These are phyloP conservation scores for Blastocystis sp. DNA, from an alignment of 352 stramenopile species.

Conservation along the genomic window DNA sequence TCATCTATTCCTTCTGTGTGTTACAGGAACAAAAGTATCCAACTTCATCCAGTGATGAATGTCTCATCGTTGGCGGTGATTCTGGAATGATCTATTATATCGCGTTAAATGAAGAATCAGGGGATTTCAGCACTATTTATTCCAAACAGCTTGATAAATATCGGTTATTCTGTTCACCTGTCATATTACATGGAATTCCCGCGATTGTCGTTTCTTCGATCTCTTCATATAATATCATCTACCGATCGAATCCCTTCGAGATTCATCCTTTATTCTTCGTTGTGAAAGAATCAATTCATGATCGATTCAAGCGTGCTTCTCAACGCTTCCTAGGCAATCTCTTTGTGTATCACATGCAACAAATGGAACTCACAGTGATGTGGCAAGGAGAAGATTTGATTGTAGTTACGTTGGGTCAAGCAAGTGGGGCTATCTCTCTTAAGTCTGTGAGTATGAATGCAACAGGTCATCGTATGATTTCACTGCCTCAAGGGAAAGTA, in stretches of 20 bases:
- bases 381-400: slow-evolving; percentile 17
- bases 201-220: slow-evolving; percentile 18
- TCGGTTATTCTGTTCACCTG: background rate
- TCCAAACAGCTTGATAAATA: background rate
- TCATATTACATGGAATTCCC: background rate
- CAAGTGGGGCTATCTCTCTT: background rate
- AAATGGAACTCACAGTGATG: background rate
- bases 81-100: background rate
- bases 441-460: background rate
- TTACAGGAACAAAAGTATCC: background rate
- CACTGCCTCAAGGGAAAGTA: background rate
- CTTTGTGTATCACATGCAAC: background rate
- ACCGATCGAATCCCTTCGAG: slow-evolving; percentile 10
- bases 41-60: slow-evolving; percentile 1
- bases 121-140: background rate
- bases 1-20: slow-evolving; percentile 30
- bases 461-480: background rate
- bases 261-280: background rate
- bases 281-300: background rate
- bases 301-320: background rate
- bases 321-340: slow-evolving; percentile 9
- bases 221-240: slow-evolving; percentile 23
- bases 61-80: background rate
- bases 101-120: background rate
- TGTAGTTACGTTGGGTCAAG: background rate